Conservation (phyloP, 1,284 basidiomycete genomes). For the Pascua sp. region DNA sequence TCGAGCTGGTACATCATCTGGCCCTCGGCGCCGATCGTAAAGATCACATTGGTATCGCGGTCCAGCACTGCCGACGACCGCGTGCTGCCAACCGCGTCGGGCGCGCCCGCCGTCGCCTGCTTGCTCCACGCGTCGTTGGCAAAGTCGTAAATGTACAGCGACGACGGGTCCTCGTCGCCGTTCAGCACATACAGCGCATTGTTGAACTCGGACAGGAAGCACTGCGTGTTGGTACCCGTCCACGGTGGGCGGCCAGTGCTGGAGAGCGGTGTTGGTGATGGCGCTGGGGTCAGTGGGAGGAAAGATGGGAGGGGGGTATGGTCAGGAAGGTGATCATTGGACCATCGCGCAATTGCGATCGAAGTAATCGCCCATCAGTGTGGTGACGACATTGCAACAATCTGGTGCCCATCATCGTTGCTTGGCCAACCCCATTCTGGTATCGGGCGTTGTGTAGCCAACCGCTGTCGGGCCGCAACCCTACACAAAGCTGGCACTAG, state of each 20-base stretch:
- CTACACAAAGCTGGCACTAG: no score
- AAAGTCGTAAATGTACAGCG: slow-evolving; percentile 48
- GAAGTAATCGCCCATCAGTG: no score
- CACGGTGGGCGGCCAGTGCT: slow-evolving; percentile 46
- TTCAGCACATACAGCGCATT: slow-evolving; percentile 70
- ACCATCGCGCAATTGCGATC: not conserved
- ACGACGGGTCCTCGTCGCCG: slow-evolving; percentile 54
- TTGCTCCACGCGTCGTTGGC: slow-evolving; percentile 45
- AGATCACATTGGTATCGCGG: slow-evolving; percentile 84
- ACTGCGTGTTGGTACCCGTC: slow-evolving; percentile 47
- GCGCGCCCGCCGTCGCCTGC: slow-evolving; percentile 41
- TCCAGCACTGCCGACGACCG: slow-evolving; percentile 63
- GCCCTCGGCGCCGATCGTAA: slow-evolving; percentile 34
- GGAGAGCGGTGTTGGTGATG: slow-evolving; percentile 30
- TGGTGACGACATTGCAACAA: no score
- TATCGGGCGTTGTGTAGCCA: no score
- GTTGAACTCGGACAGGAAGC: slow-evolving; percentile 47
- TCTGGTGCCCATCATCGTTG: no score
- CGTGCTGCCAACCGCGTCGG: slow-evolving; percentile 34
- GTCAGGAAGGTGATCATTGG: no score
- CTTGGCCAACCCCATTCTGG: no score
- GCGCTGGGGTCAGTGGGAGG: slow-evolving; percentile 24
- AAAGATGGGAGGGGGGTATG: not conserved
- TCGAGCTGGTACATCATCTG: slow-evolving; percentile 59
- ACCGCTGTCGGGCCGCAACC: no score